Conservation (phyloP, 257 asterid species). For the Scutellaria galericulata region DNA sequence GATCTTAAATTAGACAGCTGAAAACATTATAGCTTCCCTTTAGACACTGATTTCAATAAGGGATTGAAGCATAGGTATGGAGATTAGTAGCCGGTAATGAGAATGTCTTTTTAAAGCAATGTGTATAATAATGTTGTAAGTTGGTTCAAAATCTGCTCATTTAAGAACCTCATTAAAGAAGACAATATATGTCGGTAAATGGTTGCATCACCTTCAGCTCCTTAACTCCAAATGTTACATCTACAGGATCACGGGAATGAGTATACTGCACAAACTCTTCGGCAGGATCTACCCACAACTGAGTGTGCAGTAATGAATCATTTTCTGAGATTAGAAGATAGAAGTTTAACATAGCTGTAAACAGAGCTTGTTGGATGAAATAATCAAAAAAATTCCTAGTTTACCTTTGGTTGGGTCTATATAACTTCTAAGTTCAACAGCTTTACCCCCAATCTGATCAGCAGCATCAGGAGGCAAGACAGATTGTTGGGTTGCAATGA, state of each 20-base stretch:
- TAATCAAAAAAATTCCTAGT: constrained; percentile 14
- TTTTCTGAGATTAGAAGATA: constrained; percentile 61
- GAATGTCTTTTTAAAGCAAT: background rate
- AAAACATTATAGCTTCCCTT: background rate
- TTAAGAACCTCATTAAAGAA: constrained; percentile 29
- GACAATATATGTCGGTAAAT: constrained; percentile 20
- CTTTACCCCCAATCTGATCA: constrained; percentile 89
- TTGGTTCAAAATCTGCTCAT: constrained; percentile 24
- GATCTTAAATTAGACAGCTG: constrained; percentile 14
- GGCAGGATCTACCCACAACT: constrained; percentile 93
- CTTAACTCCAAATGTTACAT: constrained; percentile 92
- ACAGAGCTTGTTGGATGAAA: constrained; percentile 15
- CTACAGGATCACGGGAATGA: constrained; percentile 85
- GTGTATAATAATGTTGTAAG: constrained; percentile 5
- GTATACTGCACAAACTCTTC: constrained; percentile 93
- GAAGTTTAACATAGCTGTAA: constrained; percentile 29
- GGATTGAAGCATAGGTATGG: constrained; percentile 28
- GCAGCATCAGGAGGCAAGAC: constrained; percentile 65
- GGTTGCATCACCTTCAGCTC: constrained; percentile 75
- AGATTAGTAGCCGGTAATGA: constrained; percentile 3
- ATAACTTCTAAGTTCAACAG: constrained; percentile 96
- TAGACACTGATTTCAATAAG: background rate
- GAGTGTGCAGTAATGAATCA: constrained; percentile 92
- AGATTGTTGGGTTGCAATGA: constrained; percentile 80
- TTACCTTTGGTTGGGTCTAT: constrained; percentile 94